These are phyloP conservation scores for Cutaneotrichosporon mucoides DNA, from an alignment of 1,284 basidiomycete genomes.

Conservation along the genomic window DNA sequence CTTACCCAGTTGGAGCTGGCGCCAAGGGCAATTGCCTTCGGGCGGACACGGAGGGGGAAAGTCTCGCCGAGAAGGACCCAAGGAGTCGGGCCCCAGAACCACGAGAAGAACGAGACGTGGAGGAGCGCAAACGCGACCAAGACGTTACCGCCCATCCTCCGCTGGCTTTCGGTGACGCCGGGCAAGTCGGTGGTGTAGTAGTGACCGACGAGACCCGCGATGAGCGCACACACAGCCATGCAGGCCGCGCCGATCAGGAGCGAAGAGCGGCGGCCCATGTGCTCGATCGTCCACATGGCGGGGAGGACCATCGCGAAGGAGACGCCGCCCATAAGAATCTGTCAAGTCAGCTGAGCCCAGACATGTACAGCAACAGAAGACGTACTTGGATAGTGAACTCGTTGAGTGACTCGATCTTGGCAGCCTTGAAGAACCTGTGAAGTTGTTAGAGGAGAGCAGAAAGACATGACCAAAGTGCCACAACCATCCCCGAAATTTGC, in stretches of 20 bases:
- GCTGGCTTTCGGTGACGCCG: conserved; percentile 36
- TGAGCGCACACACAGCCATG: conserved; percentile 52
- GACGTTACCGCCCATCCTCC: conserved; percentile 58
- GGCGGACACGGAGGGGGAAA: conserved; percentile 68
- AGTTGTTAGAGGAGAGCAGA: too few relatives aligned
- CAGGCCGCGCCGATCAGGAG: conserved; percentile 55
- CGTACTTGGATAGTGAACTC: conserved; percentile 52
- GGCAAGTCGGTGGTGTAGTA: conserved; percentile 54
- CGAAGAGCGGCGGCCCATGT: conserved; percentile 37
- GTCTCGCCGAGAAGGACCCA: conserved; percentile 63
- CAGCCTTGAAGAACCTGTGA: conserved; percentile 56
- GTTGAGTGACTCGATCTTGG: conserved; percentile 53
- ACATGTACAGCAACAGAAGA: too few relatives aligned
- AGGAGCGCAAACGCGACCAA: conserved; percentile 69
- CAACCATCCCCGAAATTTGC: too few relatives aligned
- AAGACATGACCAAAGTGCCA: too few relatives aligned
- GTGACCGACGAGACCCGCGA: conserved; percentile 66
- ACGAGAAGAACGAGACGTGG: conserved; percentile 66
- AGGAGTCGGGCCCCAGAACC: conserved; percentile 64
- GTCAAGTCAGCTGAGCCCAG: too few relatives aligned
- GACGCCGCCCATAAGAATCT: conserved; percentile 30
- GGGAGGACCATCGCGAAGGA: conserved; percentile 37
- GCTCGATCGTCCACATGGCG: conserved; percentile 42
- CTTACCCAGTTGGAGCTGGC: conserved; percentile 45
- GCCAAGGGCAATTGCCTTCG: conserved; percentile 69